Base-by-base conservation (phyloP, 352 stramenopile species). In the Pythium insidiosum region DNA sequence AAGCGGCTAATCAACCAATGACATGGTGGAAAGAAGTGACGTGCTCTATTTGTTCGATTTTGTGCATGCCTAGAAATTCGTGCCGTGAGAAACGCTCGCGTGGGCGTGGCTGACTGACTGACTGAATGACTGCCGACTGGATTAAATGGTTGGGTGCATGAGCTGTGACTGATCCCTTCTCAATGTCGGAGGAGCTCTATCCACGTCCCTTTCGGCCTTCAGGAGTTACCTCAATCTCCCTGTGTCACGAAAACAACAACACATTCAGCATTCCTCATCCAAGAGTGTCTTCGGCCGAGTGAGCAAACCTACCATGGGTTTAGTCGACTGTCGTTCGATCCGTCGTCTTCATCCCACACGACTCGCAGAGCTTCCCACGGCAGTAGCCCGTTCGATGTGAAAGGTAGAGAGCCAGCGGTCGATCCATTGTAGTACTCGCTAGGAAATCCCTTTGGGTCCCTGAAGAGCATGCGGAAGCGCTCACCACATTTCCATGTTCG, bases 321-420 rank as follows among this genome's bases (percentile, higher is more conserved):
- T 45, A 92, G 84, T 37, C 77, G 69, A 53, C 73, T 86, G 53
- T 89, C 73, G 29, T 87, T 73, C 18, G 73, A 80, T 23, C 80
- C 80, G 37, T 89, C 80, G 45, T 89, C 76, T 76, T 91, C 75
- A 36, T 92, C 76, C 79, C 79, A 92, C 31, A 78, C 82, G 49
- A 92, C 70, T 16, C 74, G 76, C 28, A 89, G 56, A 6, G 76
- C 64, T 55, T 92, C 80, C 76, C 80, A 92, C 10, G 74, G 74
- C n/a, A 92, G 42, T 42, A 92, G 56, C 0, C 77, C 77, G 47
- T 75, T 71, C 6, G 44, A 33, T 23, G 67, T 41, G 24, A 82
- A 88, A 9, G 74, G 72, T 19, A 89, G 61, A 2, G 76, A 81
- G 5, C 79, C 79, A 18, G 74, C 77, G 5, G 79, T 65, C 12